phyloP scores from a whole-genome alignment of 352 stramenopile genomes.

The Phytophthora sojae region DNA sequence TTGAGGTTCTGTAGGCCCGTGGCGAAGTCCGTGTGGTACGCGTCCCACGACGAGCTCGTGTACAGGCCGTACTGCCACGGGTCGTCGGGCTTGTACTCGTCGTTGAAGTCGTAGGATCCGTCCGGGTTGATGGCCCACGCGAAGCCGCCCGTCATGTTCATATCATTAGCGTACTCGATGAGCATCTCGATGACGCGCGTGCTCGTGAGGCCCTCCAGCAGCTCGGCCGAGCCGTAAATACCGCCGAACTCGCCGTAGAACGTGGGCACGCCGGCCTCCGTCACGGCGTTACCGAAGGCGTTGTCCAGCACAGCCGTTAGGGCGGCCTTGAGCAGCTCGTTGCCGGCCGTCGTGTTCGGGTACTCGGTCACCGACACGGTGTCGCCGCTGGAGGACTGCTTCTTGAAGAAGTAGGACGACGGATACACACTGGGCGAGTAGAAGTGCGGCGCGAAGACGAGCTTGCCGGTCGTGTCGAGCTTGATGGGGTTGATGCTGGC shows the following conservation, averaged over 20 bases:
- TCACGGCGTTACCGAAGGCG: constrained; percentile 68
- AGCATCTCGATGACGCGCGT: constrained; percentile 78
- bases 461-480: constrained; percentile 66
- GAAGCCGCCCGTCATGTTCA: constrained; percentile 81
- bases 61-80: constrained; percentile 82
- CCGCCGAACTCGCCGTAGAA: constrained; percentile 87
- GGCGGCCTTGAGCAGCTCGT: constrained; percentile 57
- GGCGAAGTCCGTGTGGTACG: constrained; percentile 80
- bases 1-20: constrained; percentile 67
- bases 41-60: constrained; percentile 65
- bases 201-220: constrained; percentile 64
- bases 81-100: constrained; percentile 65
- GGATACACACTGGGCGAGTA: constrained; percentile 86
- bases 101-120: constrained; percentile 79
- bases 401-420: constrained; percentile 76
- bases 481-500: constrained; percentile 72
- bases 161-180: constrained; percentile 71
- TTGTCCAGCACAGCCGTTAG: constrained; percentile 71
- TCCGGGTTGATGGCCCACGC: constrained; percentile 86
- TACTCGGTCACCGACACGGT: constrained; percentile 67
- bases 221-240: constrained; percentile 74
- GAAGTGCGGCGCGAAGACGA: constrained; percentile 86
- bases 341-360: constrained; percentile 67
- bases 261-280: constrained; percentile 55
- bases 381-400: constrained; percentile 50